Percentiles rank a stretch among this genome's conserved stretches.
These are phyloP conservation scores for Solanum gandarillasii DNA, from an alignment of 257 asterid species.

Conservation along the genomic window DNA sequence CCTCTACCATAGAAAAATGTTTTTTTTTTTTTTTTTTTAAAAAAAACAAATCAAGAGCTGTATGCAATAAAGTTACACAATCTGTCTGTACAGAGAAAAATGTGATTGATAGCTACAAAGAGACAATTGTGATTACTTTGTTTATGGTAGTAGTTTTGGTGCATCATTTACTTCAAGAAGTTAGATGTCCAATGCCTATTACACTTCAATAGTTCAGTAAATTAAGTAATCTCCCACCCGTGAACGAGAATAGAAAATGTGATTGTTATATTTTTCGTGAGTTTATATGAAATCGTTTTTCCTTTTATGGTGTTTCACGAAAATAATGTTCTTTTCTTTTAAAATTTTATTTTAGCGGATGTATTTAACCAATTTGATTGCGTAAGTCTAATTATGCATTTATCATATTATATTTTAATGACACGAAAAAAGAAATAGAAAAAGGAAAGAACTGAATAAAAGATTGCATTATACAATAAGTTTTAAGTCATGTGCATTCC, in stretches of 20 bases:
- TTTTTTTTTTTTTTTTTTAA: background rate
- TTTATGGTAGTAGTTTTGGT: background rate
- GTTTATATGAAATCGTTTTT: background rate
- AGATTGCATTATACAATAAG: background rate
- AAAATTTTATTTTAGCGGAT: no score
- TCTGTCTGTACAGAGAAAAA: conserved; percentile 4
- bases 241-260: background rate
- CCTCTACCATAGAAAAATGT: background rate
- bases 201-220: background rate
- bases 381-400: background rate
- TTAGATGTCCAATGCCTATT: background rate
- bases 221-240: background rate
- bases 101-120: background rate
- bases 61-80: background rate
- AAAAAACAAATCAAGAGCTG: background rate
- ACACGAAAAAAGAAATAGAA: background rate
- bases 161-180: background rate
- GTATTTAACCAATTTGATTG: background rate
- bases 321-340: background rate
- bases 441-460: background rate
- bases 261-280: background rate
- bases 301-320: background rate
- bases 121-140: background rate
- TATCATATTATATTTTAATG: background rate
- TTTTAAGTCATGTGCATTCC: background rate